These are phyloP conservation scores for Debaryomyces prosopidis DNA, from an alignment of 805 yeast species.

Conservation along the genomic window DNA sequence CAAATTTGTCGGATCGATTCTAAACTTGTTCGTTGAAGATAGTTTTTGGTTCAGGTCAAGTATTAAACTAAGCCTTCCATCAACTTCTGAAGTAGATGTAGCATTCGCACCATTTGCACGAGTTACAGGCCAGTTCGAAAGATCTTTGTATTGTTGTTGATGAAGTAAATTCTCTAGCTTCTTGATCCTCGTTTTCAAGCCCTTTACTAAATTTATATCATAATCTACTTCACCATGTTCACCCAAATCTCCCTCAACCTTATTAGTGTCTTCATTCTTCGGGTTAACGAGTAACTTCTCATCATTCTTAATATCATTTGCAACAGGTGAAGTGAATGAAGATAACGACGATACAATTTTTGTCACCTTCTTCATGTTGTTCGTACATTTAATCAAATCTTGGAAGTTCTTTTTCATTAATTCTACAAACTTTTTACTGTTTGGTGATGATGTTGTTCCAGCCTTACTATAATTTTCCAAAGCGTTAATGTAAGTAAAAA, in stretches of 20 bases:
- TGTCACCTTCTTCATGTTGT: conserved; percentile 35
- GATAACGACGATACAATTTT: conserved; percentile 33
- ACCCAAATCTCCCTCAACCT: conserved; percentile 9
- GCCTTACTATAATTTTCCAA: conserved; percentile 14
- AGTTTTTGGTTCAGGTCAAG: conserved; percentile 3
- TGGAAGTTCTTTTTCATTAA: conserved; percentile 46
- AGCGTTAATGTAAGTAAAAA: conserved; percentile 25
- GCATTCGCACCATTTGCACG: conserved; percentile 7
- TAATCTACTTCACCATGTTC: conserved; percentile 29
- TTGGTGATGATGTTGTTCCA: conserved; percentile 12
- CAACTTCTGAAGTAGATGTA: conserved; percentile 7
- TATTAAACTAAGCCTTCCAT: neutral
- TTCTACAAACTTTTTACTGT: conserved; percentile 30
- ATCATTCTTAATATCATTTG: conserved; percentile 12
- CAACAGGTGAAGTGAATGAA: conserved; percentile 20
- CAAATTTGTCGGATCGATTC: conserved; percentile 27
- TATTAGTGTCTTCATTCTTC: conserved; percentile 11
- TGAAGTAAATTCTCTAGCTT: conserved; percentile 77
- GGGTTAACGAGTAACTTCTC: conserved; percentile 11
- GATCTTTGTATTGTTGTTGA: conserved; percentile 63
- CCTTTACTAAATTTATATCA: conserved; percentile 47
- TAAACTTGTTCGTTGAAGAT: conserved; percentile 2
- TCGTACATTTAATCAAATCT: conserved; percentile 42
- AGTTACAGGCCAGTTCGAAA: conserved; percentile 46
- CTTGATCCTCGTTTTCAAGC: conserved; percentile 70